phyloP scores from a whole-genome alignment of 1,284 basidiomycete genomes.

The Afroboletus lepidellus region DNA sequence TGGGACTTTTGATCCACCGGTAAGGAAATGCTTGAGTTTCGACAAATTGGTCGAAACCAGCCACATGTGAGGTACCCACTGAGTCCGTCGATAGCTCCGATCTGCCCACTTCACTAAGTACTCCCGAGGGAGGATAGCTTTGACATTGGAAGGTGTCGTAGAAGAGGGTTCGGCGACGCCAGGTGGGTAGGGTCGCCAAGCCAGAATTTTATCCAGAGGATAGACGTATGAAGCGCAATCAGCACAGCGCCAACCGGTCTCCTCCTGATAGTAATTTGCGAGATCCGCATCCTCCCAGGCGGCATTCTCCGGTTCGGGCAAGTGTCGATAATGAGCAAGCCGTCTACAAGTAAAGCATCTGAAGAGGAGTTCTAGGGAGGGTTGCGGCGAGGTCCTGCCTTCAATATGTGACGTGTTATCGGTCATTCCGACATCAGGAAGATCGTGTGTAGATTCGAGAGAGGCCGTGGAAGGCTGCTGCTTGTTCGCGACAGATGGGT shows the following conservation, averaged over 20 bases:
- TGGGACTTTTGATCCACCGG: conserved; percentile 65
- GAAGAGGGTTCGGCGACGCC: conserved; percentile 53
- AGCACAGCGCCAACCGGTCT: conserved; percentile 70
- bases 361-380: conserved; percentile 58
- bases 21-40: conserved; percentile 78
- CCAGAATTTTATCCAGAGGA: conserved; percentile 82
- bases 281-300: conserved; percentile 45
- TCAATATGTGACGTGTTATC: conserved; percentile 24
- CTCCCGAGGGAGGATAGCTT: conserved; percentile 69
- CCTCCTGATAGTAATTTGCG: conserved; percentile 62
- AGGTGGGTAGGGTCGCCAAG: conserved; percentile 81
- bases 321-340: conserved; percentile 75
- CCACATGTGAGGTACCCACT: conserved; percentile 94
- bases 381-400: conserved; percentile 15
- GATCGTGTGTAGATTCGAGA: conserved; percentile 12
- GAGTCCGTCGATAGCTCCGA: conserved; percentile 71
- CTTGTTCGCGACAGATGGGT: conserved; percentile 30
- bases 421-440: conserved; percentile 34
- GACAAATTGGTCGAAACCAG: conserved; percentile 58
- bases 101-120: conserved; percentile 88
- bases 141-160: conserved; percentile 51
- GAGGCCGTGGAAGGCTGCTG: conserved; percentile 13
- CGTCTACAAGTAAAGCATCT: conserved; percentile 81
- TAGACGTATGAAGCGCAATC: conserved; percentile 78
- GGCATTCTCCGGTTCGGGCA: conserved; percentile 48